phyloP scores from a whole-genome alignment of 768 basidiomycete genomes.

The Auriscalpium vulgare region DNA sequence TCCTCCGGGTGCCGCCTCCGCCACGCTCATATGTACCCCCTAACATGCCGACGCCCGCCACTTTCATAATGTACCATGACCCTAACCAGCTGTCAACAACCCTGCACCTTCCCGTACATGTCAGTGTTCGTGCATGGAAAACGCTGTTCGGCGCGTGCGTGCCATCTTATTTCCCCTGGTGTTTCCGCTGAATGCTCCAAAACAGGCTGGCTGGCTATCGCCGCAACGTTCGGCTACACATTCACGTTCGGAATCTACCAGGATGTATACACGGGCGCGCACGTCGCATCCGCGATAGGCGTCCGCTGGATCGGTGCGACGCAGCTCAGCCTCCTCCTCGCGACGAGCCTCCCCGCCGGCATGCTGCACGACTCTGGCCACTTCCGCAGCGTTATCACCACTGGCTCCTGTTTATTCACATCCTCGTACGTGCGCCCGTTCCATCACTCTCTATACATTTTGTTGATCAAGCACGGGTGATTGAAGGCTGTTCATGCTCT shows the following conservation, averaged over 20 bases:
- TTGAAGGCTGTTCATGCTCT: conserved; percentile 20
- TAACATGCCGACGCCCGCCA: too few relatives aligned
- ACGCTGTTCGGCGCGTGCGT: conserved; percentile 1
- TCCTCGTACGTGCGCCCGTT: conserved; percentile 17
- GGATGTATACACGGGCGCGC: conserved; percentile 8
- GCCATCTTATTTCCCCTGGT: background rate
- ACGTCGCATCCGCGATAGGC: conserved; percentile 4
- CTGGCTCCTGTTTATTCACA: conserved; percentile 15
- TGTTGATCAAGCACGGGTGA: background rate
- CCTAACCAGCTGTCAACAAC: too few relatives aligned
- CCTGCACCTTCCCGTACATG: too few relatives aligned
- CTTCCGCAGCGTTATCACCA: conserved; percentile 29
- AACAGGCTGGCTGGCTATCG: background rate
- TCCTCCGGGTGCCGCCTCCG: too few relatives aligned
- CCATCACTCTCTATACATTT: conserved; percentile 10
- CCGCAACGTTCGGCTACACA: conserved; percentile 10
- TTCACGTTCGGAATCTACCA: conserved; percentile 14
- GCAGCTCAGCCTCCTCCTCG: conserved; percentile 38
- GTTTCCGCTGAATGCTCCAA: background rate
- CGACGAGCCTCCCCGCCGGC: conserved; percentile 33
- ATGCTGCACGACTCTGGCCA: conserved; percentile 40
- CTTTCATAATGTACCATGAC: too few relatives aligned
- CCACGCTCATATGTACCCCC: too few relatives aligned
- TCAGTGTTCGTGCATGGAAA: background rate
- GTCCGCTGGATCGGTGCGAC: conserved; percentile 44